Base-by-base conservation (phyloP, 2,329 filamentous ascomycete genomes). In the Colletotrichum graminicola region DNA sequence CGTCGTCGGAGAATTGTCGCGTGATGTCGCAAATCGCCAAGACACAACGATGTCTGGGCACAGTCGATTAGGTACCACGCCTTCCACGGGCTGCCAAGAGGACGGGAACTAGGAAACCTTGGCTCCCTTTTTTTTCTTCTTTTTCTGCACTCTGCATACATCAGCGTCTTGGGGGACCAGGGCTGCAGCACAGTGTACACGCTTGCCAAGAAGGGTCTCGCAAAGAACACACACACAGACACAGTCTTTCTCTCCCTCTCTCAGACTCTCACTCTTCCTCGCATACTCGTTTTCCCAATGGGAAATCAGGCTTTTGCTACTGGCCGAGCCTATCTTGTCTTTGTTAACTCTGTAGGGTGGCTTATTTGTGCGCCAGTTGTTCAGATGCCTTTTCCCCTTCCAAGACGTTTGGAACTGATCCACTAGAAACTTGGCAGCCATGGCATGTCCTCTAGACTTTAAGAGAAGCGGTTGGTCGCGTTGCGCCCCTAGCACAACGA, bases 61-160 rank as follows among this genome's bases (percentile, higher is more conserved):
- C 29, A 34, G 14, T 54, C 3, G 3, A 21, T 14, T 23, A 11
- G 34, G 34, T 36, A 57, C 55, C n/a, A 41, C 60, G 61, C 61
- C n/a, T 11, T 18, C 45, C 61, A 43, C 18, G 26, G 21, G 26
- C 21, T 72, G 69, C 69, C 69, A 72, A 72, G 66, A 55, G 16
- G 34, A 41, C 69, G 66, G 69, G 66, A 69, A 61, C 69, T 72
- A 72, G 61, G 60, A 55, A 49, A n/a, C 39, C 51, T 64, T 64
- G 18, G 39, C 51, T 56, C 18, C 12, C 36, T 29, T 41, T 32
- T 32, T 32, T 36, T 56, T 18, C 12, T 26, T 29, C 32, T 32
- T 32, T 32, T 36, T 16, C 7, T 23, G 23, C 26, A 6, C 39
- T 32, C 23, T 32, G 16, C 16, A 41, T n/a, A 18, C 14, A 51